A percentile compares a stretch with the other conserved stretches of the same genome.
Evolutionary conservation across 768 basidiomycete species (phyloP).

Genomic region (Russula earlei): DNA sequence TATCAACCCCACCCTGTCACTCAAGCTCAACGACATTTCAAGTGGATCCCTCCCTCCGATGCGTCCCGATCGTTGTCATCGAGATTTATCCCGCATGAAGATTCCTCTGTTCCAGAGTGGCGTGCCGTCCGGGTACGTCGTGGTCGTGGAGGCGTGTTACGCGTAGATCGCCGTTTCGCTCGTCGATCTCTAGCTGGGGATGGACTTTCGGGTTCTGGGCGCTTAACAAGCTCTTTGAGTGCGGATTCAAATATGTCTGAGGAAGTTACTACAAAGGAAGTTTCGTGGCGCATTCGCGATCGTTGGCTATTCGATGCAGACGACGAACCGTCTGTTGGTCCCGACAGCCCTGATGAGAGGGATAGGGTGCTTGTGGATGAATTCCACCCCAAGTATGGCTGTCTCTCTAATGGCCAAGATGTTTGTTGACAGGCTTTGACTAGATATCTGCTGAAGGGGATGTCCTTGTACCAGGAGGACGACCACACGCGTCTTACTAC

Average conservation of each 20-base stretch:
- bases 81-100: slow-evolving; percentile 24
- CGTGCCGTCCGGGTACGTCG: slow-evolving; percentile 61
- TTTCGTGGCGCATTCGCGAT: slow-evolving; percentile 37
- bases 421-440: background rate
- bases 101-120: slow-evolving; percentile 25
- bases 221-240: slow-evolving; percentile 22
- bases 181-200: slow-evolving; percentile 9
- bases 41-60: slow-evolving; percentile 40
- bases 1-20: slow-evolving; percentile 58
- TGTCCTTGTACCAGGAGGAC: slow-evolving; percentile 19
- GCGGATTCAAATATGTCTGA: slow-evolving; percentile 4
- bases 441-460: slow-evolving; percentile 38
- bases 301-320: slow-evolving; percentile 66
- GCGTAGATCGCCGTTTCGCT: slow-evolving; percentile 56
- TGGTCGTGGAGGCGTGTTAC: slow-evolving; percentile 74
- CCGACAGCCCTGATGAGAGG: slow-evolving; percentile 57
- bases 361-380: slow-evolving; percentile 66
- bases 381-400: slow-evolving; percentile 42
- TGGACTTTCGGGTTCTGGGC: slow-evolving; percentile 11
- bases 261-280: slow-evolving; percentile 32
- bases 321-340: slow-evolving; percentile 45
- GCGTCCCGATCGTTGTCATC: too few relatives aligned
- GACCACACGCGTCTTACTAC: slow-evolving; percentile 17
- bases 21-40: slow-evolving; percentile 58
- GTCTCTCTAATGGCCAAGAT: background rate